phyloP scores from a whole-genome alignment of 106 monocot genomes.

The Dendrobium nobile region DNA sequence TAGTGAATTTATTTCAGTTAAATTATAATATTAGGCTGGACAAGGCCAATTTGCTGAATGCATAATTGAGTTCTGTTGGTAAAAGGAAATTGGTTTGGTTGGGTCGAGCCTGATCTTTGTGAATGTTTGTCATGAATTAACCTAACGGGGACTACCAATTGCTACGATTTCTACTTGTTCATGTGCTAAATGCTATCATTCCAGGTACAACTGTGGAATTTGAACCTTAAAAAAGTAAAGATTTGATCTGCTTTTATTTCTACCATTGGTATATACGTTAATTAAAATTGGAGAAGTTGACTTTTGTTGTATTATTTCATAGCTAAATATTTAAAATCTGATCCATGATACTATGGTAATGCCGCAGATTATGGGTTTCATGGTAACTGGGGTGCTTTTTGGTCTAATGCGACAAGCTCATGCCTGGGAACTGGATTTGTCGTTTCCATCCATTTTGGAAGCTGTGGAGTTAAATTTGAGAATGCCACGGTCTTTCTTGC shows the following conservation, averaged over 20 bases:
- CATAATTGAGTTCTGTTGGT: neutral
- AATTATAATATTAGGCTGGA: neutral
- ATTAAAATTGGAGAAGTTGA: neutral
- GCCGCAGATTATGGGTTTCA: constrained; percentile 74
- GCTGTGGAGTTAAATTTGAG: constrained; percentile 83
- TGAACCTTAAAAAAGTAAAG: neutral
- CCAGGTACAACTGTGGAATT: neutral
- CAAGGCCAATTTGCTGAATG: neutral
- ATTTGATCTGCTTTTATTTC: neutral
- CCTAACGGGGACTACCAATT: neutral
- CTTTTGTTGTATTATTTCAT: neutral
- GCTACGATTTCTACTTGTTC: neutral
- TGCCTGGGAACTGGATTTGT: constrained; percentile 80
- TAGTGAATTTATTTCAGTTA: neutral
- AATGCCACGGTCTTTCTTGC: constrained; percentile 48
- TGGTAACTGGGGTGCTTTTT: constrained; percentile 66
- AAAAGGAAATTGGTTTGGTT: neutral
- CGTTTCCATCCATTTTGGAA: constrained; percentile 68
- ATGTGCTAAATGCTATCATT: neutral
- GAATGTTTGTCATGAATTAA: neutral
- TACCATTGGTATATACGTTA: neutral
- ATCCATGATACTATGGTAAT: constrained; percentile 2
- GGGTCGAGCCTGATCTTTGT: neutral
- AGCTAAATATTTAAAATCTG: neutral
- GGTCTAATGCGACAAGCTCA: constrained; percentile 83